A percentile compares a stretch with the other conserved stretches of the same genome.
Evolutionary conservation across 352 stramenopile genomes (phyloP).

Genomic region (Thraustochytrium sp.): DNA sequence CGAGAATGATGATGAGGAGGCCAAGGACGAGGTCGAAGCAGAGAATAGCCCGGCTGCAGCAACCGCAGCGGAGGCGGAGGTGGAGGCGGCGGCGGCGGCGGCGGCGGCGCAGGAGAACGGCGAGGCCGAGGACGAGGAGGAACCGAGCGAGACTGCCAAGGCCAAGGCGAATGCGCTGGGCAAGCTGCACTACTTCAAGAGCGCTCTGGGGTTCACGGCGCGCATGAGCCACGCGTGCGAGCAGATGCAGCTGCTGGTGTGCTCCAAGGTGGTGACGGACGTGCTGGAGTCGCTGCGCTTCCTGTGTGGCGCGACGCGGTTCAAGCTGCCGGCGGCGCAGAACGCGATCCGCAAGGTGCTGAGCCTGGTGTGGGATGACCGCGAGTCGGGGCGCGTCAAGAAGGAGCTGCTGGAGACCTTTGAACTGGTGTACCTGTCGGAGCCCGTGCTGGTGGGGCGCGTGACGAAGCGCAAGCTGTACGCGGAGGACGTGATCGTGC

Average conservation of each 20-base stretch:
- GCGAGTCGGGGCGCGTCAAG: slow-evolving; percentile 23
- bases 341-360: neutral
- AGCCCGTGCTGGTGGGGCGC: slow-evolving; percentile 1
- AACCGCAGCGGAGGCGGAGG: too few relatives aligned
- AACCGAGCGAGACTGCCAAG: neutral
- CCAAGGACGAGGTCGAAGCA: too few relatives aligned
- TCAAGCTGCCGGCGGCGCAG: slow-evolving; percentile 6
- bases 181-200: slow-evolving; percentile 14
- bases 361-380: slow-evolving; percentile 19
- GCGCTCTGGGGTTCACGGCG: slow-evolving; percentile 12
- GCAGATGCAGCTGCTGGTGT: neutral
- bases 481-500: neutral
- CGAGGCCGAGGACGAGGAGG: neutral
- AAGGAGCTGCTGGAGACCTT: slow-evolving; percentile 31
- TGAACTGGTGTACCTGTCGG: slow-evolving; percentile 25
- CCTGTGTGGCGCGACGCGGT: neutral
- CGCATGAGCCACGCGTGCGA: slow-evolving; percentile 19
- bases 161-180: neutral
- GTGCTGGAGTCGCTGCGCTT: slow-evolving; percentile 35
- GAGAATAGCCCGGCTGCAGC: too few relatives aligned
- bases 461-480: slow-evolving; percentile 28
- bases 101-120: neutral
- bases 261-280: neutral
- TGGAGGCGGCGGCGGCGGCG: too few relatives aligned
- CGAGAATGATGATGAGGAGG: neutral